These are phyloP conservation scores for Xylariales sp. DNA, from an alignment of 2,329 filamentous ascomycete species.

Conservation along the genomic window DNA sequence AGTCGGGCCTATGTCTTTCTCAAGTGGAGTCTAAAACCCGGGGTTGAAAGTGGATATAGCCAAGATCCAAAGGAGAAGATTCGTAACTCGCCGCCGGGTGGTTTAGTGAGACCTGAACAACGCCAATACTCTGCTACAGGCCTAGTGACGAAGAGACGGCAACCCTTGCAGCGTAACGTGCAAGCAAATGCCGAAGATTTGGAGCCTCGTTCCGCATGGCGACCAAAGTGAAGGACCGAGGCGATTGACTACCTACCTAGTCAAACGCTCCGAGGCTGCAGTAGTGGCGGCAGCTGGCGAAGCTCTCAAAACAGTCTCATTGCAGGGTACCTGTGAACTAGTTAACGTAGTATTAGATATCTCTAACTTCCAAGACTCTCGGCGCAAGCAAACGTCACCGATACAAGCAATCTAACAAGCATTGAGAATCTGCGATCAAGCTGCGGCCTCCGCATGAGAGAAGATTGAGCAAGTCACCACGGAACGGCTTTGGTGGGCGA, in stretches of 20 bases:
- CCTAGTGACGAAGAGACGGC: not conserved
- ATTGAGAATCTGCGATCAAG: too few species aligned
- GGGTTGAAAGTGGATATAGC: slow-evolving; percentile 3
- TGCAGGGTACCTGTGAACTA: not conserved
- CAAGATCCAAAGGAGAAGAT: slow-evolving; percentile 7
- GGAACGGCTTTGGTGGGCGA: too few species aligned
- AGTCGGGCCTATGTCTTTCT: not conserved
- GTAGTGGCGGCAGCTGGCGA: not conserved
- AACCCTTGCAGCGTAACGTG: not conserved
- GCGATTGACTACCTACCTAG: too few species aligned
- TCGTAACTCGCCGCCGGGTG: not conserved
- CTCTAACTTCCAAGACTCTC: slow-evolving; percentile 7
- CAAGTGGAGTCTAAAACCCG: slow-evolving; percentile 4
- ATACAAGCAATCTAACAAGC: not conserved
- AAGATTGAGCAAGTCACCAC: too few species aligned
- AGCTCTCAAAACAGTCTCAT: not conserved
- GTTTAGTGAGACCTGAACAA: slow-evolving; percentile 1
- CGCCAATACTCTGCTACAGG: not conserved
- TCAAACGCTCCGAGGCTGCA: too few species aligned
- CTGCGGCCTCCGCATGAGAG: too few species aligned
- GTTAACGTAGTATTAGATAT: not conserved
- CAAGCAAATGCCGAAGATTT: too few species aligned
- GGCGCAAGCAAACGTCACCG: not conserved
- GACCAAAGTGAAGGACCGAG: too few species aligned
- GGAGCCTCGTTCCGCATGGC: too few species aligned